Percentiles rank a stretch among this genome's conserved stretches.
Evolutionary conservation across 345 rosid species (phyloP).

Genomic region (Lepidium sativum): DNA sequence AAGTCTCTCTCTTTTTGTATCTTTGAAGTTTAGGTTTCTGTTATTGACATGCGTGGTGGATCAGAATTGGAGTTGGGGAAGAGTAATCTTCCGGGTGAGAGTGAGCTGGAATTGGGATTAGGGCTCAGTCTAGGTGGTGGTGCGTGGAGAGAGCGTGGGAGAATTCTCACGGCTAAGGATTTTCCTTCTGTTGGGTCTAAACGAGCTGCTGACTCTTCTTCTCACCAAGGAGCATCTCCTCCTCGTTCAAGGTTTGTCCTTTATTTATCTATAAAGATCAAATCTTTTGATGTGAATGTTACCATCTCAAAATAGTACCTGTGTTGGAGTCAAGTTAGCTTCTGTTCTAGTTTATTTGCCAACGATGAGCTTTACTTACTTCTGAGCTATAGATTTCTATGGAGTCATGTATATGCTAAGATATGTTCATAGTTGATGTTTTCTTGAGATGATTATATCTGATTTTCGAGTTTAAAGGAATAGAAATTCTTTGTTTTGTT

Average conservation of each 20-base stretch:
- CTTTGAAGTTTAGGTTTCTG: background rate
- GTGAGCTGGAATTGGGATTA: conserved; percentile 60
- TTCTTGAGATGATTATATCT: background rate
- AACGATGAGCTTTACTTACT: background rate
- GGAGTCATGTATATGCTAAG: background rate
- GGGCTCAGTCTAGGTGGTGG: conserved; percentile 55
- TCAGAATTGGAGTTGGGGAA: conserved; percentile 34
- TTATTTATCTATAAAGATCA: background rate
- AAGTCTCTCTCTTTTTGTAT: background rate
- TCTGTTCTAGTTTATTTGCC: background rate
- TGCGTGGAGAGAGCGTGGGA: conserved; percentile 62
- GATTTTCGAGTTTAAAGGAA: background rate
- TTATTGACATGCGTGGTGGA: conserved; percentile 35
- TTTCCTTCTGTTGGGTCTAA: conserved; percentile 62
- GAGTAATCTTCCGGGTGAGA: conserved; percentile 28
- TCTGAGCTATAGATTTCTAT: background rate
- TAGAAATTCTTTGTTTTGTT: background rate
- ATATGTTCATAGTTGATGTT: background rate
- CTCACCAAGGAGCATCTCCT: conserved; percentile 56
- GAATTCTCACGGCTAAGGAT: conserved; percentile 71
- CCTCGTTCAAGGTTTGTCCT: conserved; percentile 43
- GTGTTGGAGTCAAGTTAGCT: background rate
- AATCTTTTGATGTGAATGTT: background rate
- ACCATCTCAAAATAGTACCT: background rate
- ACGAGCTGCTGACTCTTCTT: conserved; percentile 59